phyloP scores from a whole-genome alignment of 345 rosid genomes.

The Leavenworthia alabamica region DNA sequence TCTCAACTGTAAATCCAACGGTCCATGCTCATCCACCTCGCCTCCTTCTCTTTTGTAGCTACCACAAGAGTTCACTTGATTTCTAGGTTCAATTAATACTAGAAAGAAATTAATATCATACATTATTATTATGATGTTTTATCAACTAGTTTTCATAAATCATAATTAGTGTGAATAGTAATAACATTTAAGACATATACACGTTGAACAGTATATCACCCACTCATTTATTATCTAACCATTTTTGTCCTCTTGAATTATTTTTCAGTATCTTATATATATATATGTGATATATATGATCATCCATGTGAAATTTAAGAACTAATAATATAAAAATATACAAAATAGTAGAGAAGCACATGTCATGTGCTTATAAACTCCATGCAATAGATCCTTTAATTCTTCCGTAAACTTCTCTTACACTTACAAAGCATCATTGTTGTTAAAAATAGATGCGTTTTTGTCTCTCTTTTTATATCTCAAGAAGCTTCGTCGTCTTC shows the following conservation, averaged over 20 bases:
- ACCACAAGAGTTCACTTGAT: neutral
- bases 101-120: neutral
- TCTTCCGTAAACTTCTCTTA: conserved; percentile 36
- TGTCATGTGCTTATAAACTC: conserved; percentile 29
- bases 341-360: neutral
- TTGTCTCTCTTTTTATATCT: conserved; percentile 16
- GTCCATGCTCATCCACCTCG: neutral
- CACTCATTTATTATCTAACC: conserved; percentile 29
- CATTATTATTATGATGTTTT: neutral
- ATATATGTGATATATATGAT: neutral
- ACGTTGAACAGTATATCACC: conserved; percentile 6
- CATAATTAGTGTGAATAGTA: neutral
- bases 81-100: conserved; percentile 5
- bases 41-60: conserved; percentile 4
- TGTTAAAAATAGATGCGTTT: conserved; percentile 24
- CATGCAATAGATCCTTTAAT: conserved; percentile 32
- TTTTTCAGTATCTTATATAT: neutral
- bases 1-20: conserved; percentile 28
- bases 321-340: neutral
- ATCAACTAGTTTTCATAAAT: neutral
- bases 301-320: conserved; percentile 22
- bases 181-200: neutral
- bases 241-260: conserved; percentile 10
- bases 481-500: conserved; percentile 28
- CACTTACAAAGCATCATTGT: conserved; percentile 20